Percentiles rank a stretch among this genome's conserved stretches.
Evolutionary conservation across 441 rosid genomes (phyloP).

Genomic region (Omphalea diandra): DNA sequence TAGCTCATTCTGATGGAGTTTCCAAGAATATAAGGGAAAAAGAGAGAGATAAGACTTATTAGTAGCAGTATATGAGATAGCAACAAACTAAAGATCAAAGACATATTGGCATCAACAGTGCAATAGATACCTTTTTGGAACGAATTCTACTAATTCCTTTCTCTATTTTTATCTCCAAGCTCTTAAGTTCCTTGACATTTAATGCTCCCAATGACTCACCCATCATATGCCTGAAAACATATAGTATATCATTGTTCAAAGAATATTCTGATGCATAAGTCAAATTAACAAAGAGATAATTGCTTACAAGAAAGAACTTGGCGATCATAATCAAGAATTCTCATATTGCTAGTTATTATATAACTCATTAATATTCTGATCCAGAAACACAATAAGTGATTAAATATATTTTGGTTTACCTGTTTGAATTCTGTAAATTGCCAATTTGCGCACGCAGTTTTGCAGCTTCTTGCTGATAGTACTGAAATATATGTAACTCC

Average conservation of each 20-base stretch:
- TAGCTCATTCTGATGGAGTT: constrained; percentile 54
- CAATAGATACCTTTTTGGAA: constrained; percentile 69
- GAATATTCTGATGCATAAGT: neutral
- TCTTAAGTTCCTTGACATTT: constrained; percentile 59
- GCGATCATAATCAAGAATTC: neutral
- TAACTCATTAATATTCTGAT: too few relatives aligned
- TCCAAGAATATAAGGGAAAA: neutral
- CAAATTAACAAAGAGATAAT: neutral
- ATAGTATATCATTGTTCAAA: neutral
- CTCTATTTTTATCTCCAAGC: constrained; percentile 72
- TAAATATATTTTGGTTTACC: constrained; percentile 36
- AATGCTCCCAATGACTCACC: constrained; percentile 66
- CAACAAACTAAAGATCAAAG: neutral
- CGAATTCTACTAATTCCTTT: constrained; percentile 80
- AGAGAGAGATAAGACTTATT: neutral
- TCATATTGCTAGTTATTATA: too few relatives aligned
- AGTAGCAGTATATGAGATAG: neutral
- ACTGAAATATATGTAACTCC: constrained; percentile 36
- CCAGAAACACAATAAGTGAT: neutral
- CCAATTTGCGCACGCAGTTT: constrained; percentile 63
- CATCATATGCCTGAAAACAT: constrained; percentile 62
- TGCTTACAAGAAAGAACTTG: neutral
- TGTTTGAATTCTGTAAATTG: constrained; percentile 69
- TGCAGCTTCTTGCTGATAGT: constrained; percentile 81
- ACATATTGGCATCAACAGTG: neutral